Evolutionary conservation across 139 green algal species (phyloP).

Genomic region (Chlorella sorokiniana): DNA sequence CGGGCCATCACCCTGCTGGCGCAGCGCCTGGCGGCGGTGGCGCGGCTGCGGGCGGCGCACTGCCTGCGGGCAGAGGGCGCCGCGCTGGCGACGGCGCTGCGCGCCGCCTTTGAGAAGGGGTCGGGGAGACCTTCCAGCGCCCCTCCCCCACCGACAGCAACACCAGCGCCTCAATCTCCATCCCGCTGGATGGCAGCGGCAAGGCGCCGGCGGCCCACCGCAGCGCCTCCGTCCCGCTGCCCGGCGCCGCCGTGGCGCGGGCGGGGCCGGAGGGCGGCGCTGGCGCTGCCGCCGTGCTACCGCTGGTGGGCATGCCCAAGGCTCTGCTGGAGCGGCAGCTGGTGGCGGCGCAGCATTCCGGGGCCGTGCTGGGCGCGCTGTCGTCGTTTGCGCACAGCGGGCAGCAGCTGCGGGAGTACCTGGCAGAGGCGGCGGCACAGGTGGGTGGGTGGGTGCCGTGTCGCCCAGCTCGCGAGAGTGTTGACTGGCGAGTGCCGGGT

Average conservation of each 20-base stretch:
- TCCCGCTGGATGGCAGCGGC: conserved; percentile 1
- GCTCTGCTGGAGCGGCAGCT: conserved; percentile 23
- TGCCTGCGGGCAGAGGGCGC: conserved; percentile 20
- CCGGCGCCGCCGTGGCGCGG: background rate
- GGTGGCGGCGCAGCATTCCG: conserved; percentile 5
- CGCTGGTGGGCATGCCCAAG: conserved; percentile 26
- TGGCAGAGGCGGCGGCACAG: conserved; percentile 22
- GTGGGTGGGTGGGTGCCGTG: background rate
- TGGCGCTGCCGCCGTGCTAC: background rate
- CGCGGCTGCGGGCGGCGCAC: conserved; percentile 5
- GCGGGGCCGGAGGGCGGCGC: background rate
- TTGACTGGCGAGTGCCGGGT: background rate
- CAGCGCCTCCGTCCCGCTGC: background rate
- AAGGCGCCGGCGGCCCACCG: background rate
- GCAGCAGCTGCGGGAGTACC: conserved; percentile 23
- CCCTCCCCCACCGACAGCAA: conserved; percentile 39
- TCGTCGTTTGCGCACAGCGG: background rate
- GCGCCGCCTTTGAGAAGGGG: conserved; percentile 15
- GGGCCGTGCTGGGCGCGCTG: conserved; percentile 11
- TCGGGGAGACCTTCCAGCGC: conserved; percentile 32
- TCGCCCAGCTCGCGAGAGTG: background rate
- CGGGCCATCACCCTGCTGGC: conserved; percentile 6
- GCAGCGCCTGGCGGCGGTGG: conserved; percentile 35
- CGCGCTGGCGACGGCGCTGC: conserved; percentile 17
- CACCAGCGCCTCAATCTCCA: conserved; percentile 11